These are phyloP conservation scores for Pharus latifolius DNA, from an alignment of 176 grass and related monocot genomes.

Conservation along the genomic window DNA sequence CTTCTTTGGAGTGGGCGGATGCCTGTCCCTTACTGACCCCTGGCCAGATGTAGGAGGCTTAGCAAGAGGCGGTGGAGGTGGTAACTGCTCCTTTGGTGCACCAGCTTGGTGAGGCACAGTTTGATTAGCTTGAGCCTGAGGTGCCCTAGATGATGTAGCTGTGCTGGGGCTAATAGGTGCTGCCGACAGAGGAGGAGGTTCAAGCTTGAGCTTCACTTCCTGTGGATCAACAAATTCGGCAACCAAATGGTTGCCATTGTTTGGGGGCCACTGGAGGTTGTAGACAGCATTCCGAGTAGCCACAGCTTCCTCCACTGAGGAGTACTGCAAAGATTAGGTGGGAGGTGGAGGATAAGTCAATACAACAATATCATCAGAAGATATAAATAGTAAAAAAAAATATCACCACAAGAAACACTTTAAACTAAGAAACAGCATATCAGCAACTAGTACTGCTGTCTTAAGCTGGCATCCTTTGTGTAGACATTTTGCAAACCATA, in stretches of 20 bases:
- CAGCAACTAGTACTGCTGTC: not conserved
- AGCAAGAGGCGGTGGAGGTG: slow-evolving; percentile 34
- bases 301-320: slow-evolving; percentile 80
- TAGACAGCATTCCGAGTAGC: slow-evolving; percentile 81
- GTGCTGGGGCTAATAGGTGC: slow-evolving; percentile 43
- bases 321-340: slow-evolving; percentile 36
- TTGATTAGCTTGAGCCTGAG: slow-evolving; percentile 38
- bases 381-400: not conserved
- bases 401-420: not conserved
- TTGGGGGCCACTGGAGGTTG: slow-evolving; percentile 92
- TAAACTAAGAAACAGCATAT: not conserved
- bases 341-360: not conserved
- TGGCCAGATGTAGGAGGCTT: slow-evolving; percentile 20
- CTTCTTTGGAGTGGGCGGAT: slow-evolving; percentile 66
- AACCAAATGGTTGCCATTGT: slow-evolving; percentile 76
- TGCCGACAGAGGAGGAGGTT: slow-evolving; percentile 23
- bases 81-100: slow-evolving; percentile 49
- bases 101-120: slow-evolving; percentile 15
- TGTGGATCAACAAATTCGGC: slow-evolving; percentile 92
- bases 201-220: slow-evolving; percentile 67
- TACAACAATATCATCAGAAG: not conserved
- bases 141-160: slow-evolving; percentile 9
- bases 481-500: not conserved
- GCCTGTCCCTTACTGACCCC: slow-evolving; percentile 21
- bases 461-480: not conserved